phyloP scores from a whole-genome alignment of 75 land plant genomes.

The Larix kaempferi region DNA sequence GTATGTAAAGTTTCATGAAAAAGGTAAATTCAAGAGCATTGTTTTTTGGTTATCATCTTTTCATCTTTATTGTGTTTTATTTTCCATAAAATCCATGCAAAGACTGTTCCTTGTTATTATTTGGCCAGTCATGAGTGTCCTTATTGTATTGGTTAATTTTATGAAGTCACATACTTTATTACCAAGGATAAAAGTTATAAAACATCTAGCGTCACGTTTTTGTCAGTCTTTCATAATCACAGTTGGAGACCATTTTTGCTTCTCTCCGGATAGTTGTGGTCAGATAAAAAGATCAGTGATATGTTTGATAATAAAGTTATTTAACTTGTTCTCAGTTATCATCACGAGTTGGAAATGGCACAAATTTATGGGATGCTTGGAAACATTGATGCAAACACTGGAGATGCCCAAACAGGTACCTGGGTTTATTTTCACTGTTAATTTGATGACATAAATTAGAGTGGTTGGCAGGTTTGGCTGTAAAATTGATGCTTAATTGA shows the following conservation, averaged over 20 bases:
- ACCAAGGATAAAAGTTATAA: not conserved
- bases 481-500: not conserved
- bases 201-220: constrained; percentile 3
- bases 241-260: not conserved
- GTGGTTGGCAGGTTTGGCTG: not conserved
- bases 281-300: not conserved
- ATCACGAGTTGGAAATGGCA: constrained; percentile 93
- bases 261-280: not conserved
- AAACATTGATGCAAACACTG: constrained; percentile 94
- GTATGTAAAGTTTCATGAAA: not conserved
- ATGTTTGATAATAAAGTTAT: constrained; percentile 6
- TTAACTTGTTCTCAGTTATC: constrained; percentile 55
- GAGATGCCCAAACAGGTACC: constrained; percentile 88
- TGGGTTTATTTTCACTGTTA: not conserved
- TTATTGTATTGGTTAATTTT: not conserved
- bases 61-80: not conserved
- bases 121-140: too few relatives aligned
- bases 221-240: not conserved
- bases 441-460: not conserved
- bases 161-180: not conserved
- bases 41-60: not conserved
- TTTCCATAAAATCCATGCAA: too few relatives aligned
- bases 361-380: constrained; percentile 91
- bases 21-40: too few relatives aligned
- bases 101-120: too few relatives aligned